Conservation (phyloP, 2,329 filamentous ascomycete genomes). For the Paracoccidioides lutzii region DNA sequence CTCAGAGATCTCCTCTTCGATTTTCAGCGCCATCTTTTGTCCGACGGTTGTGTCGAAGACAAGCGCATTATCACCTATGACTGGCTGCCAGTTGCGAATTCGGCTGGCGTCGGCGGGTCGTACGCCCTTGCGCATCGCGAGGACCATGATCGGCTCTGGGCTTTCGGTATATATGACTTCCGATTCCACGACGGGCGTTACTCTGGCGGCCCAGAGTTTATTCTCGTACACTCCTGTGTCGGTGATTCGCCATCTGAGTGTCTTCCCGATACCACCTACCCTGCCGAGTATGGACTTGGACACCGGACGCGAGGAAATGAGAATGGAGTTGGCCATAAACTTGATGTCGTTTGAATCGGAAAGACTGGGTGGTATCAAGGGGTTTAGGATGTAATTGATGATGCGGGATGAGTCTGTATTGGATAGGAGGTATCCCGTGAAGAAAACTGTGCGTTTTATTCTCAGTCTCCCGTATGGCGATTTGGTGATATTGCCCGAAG, state of each 20-base stretch:
- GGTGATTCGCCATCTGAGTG: conserved; percentile 71
- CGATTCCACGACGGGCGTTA: conserved; percentile 57
- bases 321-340: conserved; percentile 74
- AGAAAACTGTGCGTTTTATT: conserved; percentile 80
- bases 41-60: conserved; percentile 72
- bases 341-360: conserved; percentile 58
- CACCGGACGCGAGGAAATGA: conserved; percentile 71
- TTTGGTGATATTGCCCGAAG: conserved; percentile 25
- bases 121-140: conserved; percentile 64
- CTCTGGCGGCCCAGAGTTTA: conserved; percentile 73
- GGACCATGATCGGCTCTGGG: conserved; percentile 61
- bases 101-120: conserved; percentile 66
- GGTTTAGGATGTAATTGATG: conserved; percentile 45
- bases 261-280: conserved; percentile 74
- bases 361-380: conserved; percentile 48
- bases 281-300: conserved; percentile 61
- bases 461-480: conserved; percentile 41
- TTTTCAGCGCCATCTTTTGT: conserved; percentile 70
- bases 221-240: conserved; percentile 64
- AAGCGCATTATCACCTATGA: conserved; percentile 56
- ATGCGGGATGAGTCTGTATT: conserved; percentile 59
- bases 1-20: conserved; percentile 56
- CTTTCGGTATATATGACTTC: conserved; percentile 69
- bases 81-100: conserved; percentile 72
- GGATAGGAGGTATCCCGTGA: conserved; percentile 79